Percentiles rank a stretch among this genome's conserved stretches.
These are phyloP conservation scores for Curvularia verruculosa DNA, from an alignment of 2,329 filamentous ascomycete species.

Conservation along the genomic window DNA sequence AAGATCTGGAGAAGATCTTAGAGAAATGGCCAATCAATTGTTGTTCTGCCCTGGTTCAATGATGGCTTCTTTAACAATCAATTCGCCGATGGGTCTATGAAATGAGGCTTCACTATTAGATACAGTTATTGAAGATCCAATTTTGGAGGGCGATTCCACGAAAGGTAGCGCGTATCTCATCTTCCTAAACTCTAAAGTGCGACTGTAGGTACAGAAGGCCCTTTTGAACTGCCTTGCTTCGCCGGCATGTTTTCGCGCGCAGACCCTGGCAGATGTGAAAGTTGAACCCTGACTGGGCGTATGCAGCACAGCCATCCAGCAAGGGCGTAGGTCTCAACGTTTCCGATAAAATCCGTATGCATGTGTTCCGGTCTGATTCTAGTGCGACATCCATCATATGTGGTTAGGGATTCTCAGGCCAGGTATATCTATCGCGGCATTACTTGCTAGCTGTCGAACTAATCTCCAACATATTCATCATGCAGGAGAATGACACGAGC, in stretches of 20 bases:
- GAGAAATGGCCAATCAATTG: background rate
- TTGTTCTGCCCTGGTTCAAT: background rate
- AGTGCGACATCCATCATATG: background rate
- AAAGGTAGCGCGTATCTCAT: background rate
- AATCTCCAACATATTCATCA: constrained; percentile 1
- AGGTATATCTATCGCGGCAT: constrained; percentile 7
- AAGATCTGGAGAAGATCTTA: background rate
- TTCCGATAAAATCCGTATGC: background rate
- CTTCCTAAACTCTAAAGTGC: background rate
- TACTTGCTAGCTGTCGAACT: background rate
- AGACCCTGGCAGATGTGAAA: background rate
- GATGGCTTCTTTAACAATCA: background rate
- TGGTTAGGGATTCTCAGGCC: background rate
- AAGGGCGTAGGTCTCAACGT: background rate
- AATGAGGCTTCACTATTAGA: background rate
- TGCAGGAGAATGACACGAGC: constrained; percentile 6
- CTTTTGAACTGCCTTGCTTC: background rate
- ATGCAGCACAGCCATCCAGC: background rate
- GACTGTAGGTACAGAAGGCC: constrained; percentile 10
- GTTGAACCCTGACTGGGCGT: background rate
- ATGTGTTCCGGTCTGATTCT: background rate
- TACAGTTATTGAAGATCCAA: background rate
- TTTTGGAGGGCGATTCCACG: background rate
- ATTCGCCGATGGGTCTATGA: background rate
- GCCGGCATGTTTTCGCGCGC: background rate